Conservation (phyloP, 2,329 filamentous ascomycete species). For the Setomelanomma holmii region DNA sequence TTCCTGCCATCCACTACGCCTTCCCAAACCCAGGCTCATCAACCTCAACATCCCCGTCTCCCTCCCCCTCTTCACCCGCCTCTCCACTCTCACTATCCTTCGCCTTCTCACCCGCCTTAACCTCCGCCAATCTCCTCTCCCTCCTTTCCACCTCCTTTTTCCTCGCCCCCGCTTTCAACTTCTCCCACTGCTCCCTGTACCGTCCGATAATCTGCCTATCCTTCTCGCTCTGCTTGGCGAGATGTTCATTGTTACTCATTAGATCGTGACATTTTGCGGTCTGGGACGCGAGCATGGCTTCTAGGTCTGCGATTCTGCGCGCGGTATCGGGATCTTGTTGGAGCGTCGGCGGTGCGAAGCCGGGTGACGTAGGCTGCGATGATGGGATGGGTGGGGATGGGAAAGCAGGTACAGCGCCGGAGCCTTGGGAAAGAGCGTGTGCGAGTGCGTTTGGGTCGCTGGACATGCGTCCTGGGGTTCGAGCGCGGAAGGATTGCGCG, state of each 20-base stretch:
- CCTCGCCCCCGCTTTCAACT: slow-evolving; percentile 68
- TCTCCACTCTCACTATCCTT: slow-evolving; percentile 26
- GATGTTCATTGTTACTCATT: slow-evolving; percentile 65
- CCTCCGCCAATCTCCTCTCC: slow-evolving; percentile 22
- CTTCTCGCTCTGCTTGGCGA: slow-evolving; percentile 69
- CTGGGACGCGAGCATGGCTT: slow-evolving; percentile 34
- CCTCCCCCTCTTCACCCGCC: slow-evolving; percentile 14
- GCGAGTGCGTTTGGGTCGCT: slow-evolving; percentile 37
- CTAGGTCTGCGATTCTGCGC: slow-evolving; percentile 34
- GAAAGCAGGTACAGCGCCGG: slow-evolving; percentile 26
- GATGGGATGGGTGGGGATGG: slow-evolving; percentile 23
- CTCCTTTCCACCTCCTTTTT: slow-evolving; percentile 43
- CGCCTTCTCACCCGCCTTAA: slow-evolving; percentile 18
- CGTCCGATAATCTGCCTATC: slow-evolving; percentile 60
- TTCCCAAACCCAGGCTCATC: slow-evolving; percentile 41
- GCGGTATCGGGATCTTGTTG: slow-evolving; percentile 19
- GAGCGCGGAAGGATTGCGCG: slow-evolving; percentile 73
- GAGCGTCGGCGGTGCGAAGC: slow-evolving; percentile 2
- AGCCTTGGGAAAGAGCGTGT: slow-evolving; percentile 33
- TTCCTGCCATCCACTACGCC: slow-evolving; percentile 13
- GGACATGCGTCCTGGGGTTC: slow-evolving; percentile 22
- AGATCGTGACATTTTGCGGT: slow-evolving; percentile 55
- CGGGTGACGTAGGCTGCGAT: slow-evolving; percentile 10
- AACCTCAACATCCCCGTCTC: slow-evolving; percentile 10
- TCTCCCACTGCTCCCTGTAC: slow-evolving; percentile 72